phyloP scores from a whole-genome alignment of 2,329 filamentous ascomycete species.

The Exophiala dermatitidis region DNA sequence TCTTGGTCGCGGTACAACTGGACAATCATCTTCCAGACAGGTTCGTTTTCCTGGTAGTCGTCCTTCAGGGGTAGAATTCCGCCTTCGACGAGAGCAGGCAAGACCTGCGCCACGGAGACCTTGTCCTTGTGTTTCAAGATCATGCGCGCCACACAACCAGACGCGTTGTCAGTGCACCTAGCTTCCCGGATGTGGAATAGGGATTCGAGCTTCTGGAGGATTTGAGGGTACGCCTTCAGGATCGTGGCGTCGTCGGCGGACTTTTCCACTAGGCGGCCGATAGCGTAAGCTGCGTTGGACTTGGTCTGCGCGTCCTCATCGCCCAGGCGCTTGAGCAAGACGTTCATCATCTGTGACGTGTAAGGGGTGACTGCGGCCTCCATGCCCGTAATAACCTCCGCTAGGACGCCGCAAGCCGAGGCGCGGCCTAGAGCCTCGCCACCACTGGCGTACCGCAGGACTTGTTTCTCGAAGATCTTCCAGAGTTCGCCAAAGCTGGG shows the following conservation, averaged over 20 bases:
- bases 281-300: constrained; percentile 89
- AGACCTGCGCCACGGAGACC: constrained; percentile 71
- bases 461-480: constrained; percentile 91
- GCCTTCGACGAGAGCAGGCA: constrained; percentile 65
- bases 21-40: constrained; percentile 83
- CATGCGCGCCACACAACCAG: constrained; percentile 85
- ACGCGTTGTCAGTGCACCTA: constrained; percentile 84
- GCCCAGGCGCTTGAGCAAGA: constrained; percentile 75
- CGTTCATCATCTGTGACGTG: constrained; percentile 67
- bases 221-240: constrained; percentile 64
- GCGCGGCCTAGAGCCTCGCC: constrained; percentile 81
- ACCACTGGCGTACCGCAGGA: constrained; percentile 80
- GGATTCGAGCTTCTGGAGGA: constrained; percentile 79
- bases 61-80: constrained; percentile 74
- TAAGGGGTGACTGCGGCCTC: constrained; percentile 71
- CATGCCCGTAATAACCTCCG: constrained; percentile 83
- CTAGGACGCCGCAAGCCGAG: constrained; percentile 83
- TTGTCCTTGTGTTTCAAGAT: constrained; percentile 80
- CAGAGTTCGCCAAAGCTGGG: constrained; percentile 76
- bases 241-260: constrained; percentile 69
- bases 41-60: constrained; percentile 94
- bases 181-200: constrained; percentile 70
- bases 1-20: constrained; percentile 59
- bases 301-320: constrained; percentile 89
- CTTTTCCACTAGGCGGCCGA: constrained; percentile 75